phyloP scores from a whole-genome alignment of 495 filamentous ascomycete species.

The Neurospora hispaniola region DNA sequence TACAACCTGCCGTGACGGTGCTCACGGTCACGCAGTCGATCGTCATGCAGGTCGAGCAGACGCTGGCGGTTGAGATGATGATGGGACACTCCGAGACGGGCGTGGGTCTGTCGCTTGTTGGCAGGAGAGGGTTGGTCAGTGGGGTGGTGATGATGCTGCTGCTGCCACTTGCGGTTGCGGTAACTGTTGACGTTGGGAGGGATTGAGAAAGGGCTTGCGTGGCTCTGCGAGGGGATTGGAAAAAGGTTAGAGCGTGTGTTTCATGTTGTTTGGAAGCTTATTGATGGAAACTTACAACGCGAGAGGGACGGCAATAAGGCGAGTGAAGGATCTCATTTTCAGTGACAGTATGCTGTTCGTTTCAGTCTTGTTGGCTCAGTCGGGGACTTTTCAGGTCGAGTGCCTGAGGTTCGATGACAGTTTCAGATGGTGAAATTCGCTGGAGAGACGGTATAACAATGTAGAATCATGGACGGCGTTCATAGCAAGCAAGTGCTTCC shows the following conservation, averaged over 20 bases:
- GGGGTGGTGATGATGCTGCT: not conserved
- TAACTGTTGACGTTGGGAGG: not conserved
- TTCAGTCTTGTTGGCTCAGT: not conserved
- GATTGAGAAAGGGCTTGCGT: not conserved
- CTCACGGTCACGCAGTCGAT: slow-evolving; percentile 10
- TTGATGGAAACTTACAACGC: not conserved
- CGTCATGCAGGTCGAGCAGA: slow-evolving; percentile 20
- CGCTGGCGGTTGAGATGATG: slow-evolving; percentile 12
- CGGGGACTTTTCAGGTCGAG: not conserved
- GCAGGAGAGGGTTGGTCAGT: not conserved
- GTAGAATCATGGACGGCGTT: not conserved
- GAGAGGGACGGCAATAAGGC: not conserved
- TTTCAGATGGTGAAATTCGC: not conserved
- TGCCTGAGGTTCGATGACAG: not conserved
- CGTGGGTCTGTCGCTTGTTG: not conserved
- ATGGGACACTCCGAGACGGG: slow-evolving; percentile 15
- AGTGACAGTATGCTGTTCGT: not conserved
- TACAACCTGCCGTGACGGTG: slow-evolving; percentile 14
- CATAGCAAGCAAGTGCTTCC: not conserved
- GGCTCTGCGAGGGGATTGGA: not conserved
- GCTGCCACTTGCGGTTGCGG: not conserved
- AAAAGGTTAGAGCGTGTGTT: not conserved
- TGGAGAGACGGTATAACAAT: not conserved
- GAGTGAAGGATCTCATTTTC: not conserved
- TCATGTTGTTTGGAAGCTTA: not conserved